Evolutionary conservation across 768 basidiomycete species (phyloP).

Genomic region (Trametopsis cervina): DNA sequence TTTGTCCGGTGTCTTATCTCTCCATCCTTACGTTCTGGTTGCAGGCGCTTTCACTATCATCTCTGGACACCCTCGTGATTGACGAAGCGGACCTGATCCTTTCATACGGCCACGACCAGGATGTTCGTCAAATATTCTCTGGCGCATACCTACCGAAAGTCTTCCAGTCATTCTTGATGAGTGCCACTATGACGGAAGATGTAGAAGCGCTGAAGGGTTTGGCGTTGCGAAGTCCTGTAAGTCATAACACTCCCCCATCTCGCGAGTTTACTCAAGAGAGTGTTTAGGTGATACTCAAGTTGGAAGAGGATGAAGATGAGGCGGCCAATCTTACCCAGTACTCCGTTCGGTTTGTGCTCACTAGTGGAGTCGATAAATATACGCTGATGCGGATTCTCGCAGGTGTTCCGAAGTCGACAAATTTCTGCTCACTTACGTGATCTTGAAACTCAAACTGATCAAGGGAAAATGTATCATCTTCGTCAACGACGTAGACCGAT

Average conservation of each 20-base stretch:
- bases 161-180: constrained; percentile 93
- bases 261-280: constrained; percentile 24
- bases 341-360: constrained; percentile 52
- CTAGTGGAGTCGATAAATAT: neutral
- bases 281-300: constrained; percentile 78
- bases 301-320: constrained; percentile 86
- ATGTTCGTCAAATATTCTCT: constrained; percentile 64
- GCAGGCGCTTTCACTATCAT: constrained; percentile 56
- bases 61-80: constrained; percentile 83
- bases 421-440: constrained; percentile 92
- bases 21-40: neutral
- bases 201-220: constrained; percentile 89
- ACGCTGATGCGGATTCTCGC: neutral
- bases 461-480: constrained; percentile 96
- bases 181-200: constrained; percentile 95
- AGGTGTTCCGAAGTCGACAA: constrained; percentile 95
- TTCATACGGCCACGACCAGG: constrained; percentile 94
- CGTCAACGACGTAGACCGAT: constrained; percentile 92
- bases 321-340: constrained; percentile 80
- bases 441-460: constrained; percentile 92
- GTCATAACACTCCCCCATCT: constrained; percentile 22
- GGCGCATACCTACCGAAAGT: constrained; percentile 72
- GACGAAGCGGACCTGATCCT: constrained; percentile 97
- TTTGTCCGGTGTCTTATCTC: neutral
- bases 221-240: constrained; percentile 78